Base-by-base conservation (phyloP, 352 stramenopile genomes). In the Pythium oligandrum region DNA sequence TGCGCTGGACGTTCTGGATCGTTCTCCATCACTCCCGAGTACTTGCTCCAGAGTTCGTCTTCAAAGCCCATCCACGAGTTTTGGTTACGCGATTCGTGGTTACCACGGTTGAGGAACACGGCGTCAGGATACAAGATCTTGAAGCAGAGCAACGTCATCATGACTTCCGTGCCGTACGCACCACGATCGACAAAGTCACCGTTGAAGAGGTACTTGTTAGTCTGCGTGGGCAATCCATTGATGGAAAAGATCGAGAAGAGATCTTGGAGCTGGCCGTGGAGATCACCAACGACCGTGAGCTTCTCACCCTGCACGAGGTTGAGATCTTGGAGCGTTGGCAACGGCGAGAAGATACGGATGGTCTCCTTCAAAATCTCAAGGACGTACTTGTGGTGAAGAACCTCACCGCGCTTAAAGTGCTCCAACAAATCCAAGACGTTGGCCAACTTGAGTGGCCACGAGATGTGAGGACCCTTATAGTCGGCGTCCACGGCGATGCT, bases 171-270 rank as follows among this genome's bases (percentile, higher is more conserved):
- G 56, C 92, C 91, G 54, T 96, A 88, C 39, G 77, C 63, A 0
- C 95, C 95, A 26, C 95, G 80, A 60, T 98, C 95, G 38, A 98
- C 95, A 66, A 98, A 98, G 61, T 98, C 95, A 0, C 95, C 95
- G 66, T 98, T 98, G 73, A 98, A 98, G 1, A 98, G 65, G 64
- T 98, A 97, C 61, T 90, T 90, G 70, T 98, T 98, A n/a, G 83
- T 89, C 7, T 48, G 44, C 7, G 73, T 90, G 5, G 95, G 95
- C 38, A 96, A 59, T 0, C 91, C 92, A 57, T 96, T 97, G 58
- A 96, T 87, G 9, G 78, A 96, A 46, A 98, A 97, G 47, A 98
- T 98, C 5, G 90, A 90, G 51, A 95, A 97, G 2, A 98, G 71
- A 55, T 98, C 96, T 40, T 97, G 83, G 12, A 98, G 64, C 61